Evolutionary conservation across 2,329 filamentous ascomycete genomes (phyloP), one percentile per base, ranked within the genome.

Genomic region (Aureobasidium sp.): DNA sequence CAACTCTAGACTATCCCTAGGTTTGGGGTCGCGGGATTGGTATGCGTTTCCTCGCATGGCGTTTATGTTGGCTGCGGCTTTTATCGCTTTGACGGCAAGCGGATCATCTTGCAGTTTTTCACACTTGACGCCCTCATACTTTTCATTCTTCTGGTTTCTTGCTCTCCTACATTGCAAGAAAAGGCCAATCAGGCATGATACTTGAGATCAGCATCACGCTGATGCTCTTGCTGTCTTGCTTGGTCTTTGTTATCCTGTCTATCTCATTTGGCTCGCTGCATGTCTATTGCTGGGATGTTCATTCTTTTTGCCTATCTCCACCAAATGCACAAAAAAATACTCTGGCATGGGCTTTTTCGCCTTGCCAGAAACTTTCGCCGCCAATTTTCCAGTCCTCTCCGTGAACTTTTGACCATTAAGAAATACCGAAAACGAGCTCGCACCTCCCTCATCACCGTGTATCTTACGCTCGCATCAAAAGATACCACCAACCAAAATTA

Each of bases 281-380:
- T 60, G 44, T 41, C 31, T 49, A 17, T 36, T 51, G 45, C 45
- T 39, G 44, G 57, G 57, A 60, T 42, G 44, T 42, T 60, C 57
- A 39, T 60, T 60, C 57, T 42, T 51, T 58, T 34, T 42, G 37
- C 57, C 36, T 60, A 25, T 51, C 36, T 48, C 56, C 34, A 44
- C 14, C 44, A 60, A 45, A 60, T 60, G 49, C 57, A 49, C 37
- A 49, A 60, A 60, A 49, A 59, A 51, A 49, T 6, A 39, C n/a
- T 34, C 36, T 39, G 34, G 22, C 20, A 5, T 22, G 22, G 44
- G 25, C 45, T 49, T 15, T 2, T 49, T 25, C 22, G 22, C 25
- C 45, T 51, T 42, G 55, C 55, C 31, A 48, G 53, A 42, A 52
- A 36, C 51, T 55, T 55, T 55, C 15, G 25, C 37, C 51, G 25